A percentile compares a stretch with the other conserved stretches of the same genome.
phyloP scores from a whole-genome alignment of 2,329 filamentous ascomycete genomes.

The Aureobasidium leucospermi region DNA sequence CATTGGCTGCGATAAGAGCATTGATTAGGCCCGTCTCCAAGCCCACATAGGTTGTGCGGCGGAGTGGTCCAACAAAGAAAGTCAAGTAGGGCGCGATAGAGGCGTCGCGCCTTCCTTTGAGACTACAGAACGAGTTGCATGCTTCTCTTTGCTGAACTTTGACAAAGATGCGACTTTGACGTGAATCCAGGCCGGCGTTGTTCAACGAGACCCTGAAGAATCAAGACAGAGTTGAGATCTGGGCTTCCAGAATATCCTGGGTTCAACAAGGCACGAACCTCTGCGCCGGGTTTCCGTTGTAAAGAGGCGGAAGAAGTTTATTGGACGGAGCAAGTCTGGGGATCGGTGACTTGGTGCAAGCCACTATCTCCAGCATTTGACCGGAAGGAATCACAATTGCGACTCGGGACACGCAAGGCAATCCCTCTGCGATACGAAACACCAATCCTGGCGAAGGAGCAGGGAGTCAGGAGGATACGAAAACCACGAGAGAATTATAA shows the following conservation, averaged over 20 bases:
- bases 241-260: constrained; percentile 5
- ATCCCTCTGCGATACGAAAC: neutral
- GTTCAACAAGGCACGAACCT: constrained; percentile 9
- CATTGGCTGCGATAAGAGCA: constrained; percentile 14
- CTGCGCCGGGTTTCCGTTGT: neutral
- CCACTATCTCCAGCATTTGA: constrained; percentile 10
- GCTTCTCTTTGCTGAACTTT: neutral
- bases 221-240: neutral
- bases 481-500: neutral
- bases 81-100: neutral
- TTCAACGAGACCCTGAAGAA: neutral
- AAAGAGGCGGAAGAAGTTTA: constrained; percentile 9
- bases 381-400: neutral
- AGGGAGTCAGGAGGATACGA: neutral
- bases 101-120: neutral
- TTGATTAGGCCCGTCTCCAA: constrained; percentile 7
- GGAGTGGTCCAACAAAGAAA: constrained; percentile 10
- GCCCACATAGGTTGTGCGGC: constrained; percentile 7
- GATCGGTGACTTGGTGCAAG: constrained; percentile 7
- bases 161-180: neutral
- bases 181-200: constrained; percentile 6
- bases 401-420: neutral
- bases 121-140: neutral
- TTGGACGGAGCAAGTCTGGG: constrained; percentile 14
- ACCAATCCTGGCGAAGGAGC: neutral